Evolutionary conservation across 2,329 filamentous ascomycete species (phyloP), one percentile per base, ranked within the genome.

Genomic region (Phialocephala subalpina): DNA sequence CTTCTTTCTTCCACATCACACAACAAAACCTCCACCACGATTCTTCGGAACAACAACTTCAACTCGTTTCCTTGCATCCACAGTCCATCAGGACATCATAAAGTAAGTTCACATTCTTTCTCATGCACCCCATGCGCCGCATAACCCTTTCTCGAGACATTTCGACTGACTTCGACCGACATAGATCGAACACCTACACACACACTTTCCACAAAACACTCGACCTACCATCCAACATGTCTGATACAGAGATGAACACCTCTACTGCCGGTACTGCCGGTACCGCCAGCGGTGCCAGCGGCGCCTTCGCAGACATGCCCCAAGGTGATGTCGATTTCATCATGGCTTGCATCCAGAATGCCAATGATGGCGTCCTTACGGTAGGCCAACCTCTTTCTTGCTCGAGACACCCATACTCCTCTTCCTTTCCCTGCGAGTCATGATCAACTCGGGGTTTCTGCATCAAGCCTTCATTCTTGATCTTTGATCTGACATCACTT

Each of bases 261-360:
- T 2, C 40, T 47, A 35, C 45, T 11, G 38, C 38, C 16, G 45
- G 45, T 22, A n/a, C 52, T 29, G 53, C 27, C 25, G 42, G 25
- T 25, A 35, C 47, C 40, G 53, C 36, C 22, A 49, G 20, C 18
- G 42, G 6, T 40, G 3, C 36, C 9, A 12, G 9, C 9, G 18
- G 18, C 6, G 40, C 7, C 16, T 42, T 42, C 7, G 11, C n/a
- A n/a, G 45, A 25, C n/a, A 49, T 49, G 45, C 45, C 45, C 20
- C 45, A 49, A 22, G 45, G n/a, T 25, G 45, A 49, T 11, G 57
- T 72, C 27, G 62, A 70, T 1, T 75, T 76, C 25, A 56, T 76
- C 5, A 61, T 76, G 6, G 62, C 62, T 6, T 74, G 73, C 47
- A 63, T 76, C 40, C 68, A 68, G 11, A 68, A 75, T 36, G 63